Percentiles rank a stretch among this genome's conserved stretches.
Evolutionary conservation across 2,329 filamentous ascomycete species (phyloP).

Genomic region (Penicillium sp.): DNA sequence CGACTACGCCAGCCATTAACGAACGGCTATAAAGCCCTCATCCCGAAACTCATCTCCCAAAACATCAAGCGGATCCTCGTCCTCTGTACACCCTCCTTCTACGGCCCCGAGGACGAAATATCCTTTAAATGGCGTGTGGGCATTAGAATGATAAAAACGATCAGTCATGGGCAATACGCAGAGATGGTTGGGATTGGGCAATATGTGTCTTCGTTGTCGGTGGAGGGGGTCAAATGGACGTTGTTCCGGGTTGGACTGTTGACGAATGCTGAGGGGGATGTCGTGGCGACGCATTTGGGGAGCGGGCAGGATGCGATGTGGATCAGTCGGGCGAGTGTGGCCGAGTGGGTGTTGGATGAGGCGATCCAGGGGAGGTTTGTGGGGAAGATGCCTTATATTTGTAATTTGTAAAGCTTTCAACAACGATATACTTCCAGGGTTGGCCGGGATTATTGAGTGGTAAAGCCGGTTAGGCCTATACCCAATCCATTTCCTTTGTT

Average conservation of each 20-base stretch:
- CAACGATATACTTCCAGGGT: no score
- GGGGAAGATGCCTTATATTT: neutral
- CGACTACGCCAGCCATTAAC: neutral
- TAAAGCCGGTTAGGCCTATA: no score
- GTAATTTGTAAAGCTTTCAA: neutral
- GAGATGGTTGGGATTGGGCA: neutral
- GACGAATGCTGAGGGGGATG: neutral
- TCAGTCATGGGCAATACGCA: neutral
- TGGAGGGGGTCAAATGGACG: neutral
- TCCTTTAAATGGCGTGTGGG: neutral
- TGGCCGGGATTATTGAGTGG: no score
- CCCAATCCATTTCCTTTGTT: no score
- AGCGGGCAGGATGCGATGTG: neutral
- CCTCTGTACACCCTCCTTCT: conserved; percentile 15
- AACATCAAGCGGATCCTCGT: neutral
- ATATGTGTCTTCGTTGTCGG: neutral
- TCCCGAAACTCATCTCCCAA: neutral
- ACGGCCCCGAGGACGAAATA: neutral
- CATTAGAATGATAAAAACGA: neutral
- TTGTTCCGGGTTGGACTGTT: neutral
- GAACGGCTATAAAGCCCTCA: neutral
- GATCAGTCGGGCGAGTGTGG: neutral
- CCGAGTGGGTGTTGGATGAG: neutral
- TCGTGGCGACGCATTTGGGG: neutral
- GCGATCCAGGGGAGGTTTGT: neutral